Evolutionary conservation across 768 basidiomycete species (phyloP), one percentile per base, ranked within the genome.

Genomic region (Serendipita sp.): DNA sequence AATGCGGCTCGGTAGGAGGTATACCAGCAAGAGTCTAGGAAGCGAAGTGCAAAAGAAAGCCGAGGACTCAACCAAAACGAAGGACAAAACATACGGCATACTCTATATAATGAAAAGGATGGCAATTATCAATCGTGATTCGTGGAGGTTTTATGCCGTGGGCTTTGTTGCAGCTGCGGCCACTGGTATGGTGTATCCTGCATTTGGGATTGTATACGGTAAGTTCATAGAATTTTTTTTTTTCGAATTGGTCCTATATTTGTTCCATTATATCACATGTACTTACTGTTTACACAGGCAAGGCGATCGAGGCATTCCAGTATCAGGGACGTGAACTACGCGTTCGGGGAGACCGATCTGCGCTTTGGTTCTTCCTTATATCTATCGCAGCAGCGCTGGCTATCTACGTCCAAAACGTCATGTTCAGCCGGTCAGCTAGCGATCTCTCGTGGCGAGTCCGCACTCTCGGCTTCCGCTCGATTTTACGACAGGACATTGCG

Each of bases 101-200:
- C 61, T 72, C 16, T 83, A 84, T 67, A 73, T 93, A 60, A 89
- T 89, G 78, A 74, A 70, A 68, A 82, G 90, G 51, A 82, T 93
- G 72, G 84, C 82, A 16, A 65, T 67, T 30, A 75, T 92, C 65
- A 82, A 90, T 69, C 75, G 75, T 24, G 80, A 77, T 28, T 78
- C 77, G 30, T 82, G 83, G 76, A 74, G 66, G 64, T 76, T 75
- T 34, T 95, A 93, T 68, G 62, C 75, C 3, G 44, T 82, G 30
- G 91, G 86, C 22, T 61, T 72, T 28, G 68, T 82, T 45, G 79
- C 77, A 63, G 84, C 89, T 1, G 7, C 33, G 72, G 67, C 67
- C 64, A 79, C 79, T 44, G 88, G 88, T 45, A 76, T 82, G 74
- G 79, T 86, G 14, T 88, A 84, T 68, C 88, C 88, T 2, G 78